A percentile compares a stretch with the other conserved stretches of the same genome.
These are phyloP conservation scores for Zasmidium cellare DNA, from an alignment of 2,329 filamentous ascomycete species.

Conservation along the genomic window DNA sequence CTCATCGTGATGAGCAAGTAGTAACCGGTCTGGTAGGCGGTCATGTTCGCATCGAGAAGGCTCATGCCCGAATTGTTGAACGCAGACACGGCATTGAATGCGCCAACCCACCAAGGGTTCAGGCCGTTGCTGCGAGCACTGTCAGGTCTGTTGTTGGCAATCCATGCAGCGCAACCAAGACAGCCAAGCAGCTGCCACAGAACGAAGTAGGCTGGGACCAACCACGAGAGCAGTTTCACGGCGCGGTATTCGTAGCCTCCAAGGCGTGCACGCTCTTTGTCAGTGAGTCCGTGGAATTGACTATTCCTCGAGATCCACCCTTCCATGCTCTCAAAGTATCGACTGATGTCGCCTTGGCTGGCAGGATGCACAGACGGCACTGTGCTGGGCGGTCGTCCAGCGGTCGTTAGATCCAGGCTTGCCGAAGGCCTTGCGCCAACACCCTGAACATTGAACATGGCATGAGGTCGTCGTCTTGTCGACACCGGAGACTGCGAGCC, in stretches of 20 bases:
- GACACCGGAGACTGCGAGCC: neutral
- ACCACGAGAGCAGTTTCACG: slow-evolving; percentile 57
- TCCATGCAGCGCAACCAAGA: slow-evolving; percentile 63
- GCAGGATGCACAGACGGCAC: neutral
- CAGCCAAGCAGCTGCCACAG: slow-evolving; percentile 60
- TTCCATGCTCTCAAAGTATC: slow-evolving; percentile 19
- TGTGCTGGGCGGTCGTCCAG: neutral
- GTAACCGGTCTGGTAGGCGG: slow-evolving; percentile 55
- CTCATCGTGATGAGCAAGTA: slow-evolving; percentile 51
- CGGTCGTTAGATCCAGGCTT: slow-evolving; percentile 20
- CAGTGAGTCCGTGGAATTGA: slow-evolving; percentile 56
- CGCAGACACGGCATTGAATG: slow-evolving; percentile 67
- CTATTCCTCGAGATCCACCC: slow-evolving; percentile 48
- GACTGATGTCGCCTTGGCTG: slow-evolving; percentile 8
- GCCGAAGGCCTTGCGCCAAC: slow-evolving; percentile 36
- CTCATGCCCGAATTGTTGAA: slow-evolving; percentile 75
- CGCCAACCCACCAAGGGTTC: slow-evolving; percentile 67
- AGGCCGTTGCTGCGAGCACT: slow-evolving; percentile 57
- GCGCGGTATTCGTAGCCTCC: slow-evolving; percentile 67
- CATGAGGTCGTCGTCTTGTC: neutral
- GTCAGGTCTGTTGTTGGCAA: slow-evolving; percentile 53
- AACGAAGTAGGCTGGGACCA: slow-evolving; percentile 63
- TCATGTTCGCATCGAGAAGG: slow-evolving; percentile 65
- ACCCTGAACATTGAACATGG: slow-evolving; percentile 30
- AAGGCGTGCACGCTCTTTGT: slow-evolving; percentile 57